Conservation (phyloP, 108 stramenopile species). For the Craspedostauros australis region DNA sequence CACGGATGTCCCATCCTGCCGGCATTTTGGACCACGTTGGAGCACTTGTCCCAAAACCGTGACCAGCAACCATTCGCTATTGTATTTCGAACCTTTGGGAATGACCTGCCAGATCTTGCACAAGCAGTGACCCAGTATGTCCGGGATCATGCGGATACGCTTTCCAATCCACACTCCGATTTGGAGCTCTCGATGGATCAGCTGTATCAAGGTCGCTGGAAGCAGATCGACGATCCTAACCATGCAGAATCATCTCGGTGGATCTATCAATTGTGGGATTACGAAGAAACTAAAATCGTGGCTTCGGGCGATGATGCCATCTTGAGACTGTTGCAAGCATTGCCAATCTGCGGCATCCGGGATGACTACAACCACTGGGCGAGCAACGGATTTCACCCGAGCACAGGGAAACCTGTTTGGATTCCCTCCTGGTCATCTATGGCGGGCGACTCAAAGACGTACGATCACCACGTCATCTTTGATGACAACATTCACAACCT, state of each 20-base stretch:
- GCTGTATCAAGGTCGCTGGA: slow-evolving; percentile 51
- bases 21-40: slow-evolving; percentile 67
- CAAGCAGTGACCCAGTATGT: slow-evolving; percentile 54
- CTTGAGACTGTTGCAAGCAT: slow-evolving; percentile 36
- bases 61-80: slow-evolving; percentile 30
- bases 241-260: neutral
- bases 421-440: slow-evolving; percentile 10
- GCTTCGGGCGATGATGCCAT: slow-evolving; percentile 65
- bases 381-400: slow-evolving; percentile 45
- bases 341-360: slow-evolving; percentile 61
- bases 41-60: slow-evolving; percentile 14
- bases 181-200: slow-evolving; percentile 33
- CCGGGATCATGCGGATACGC: slow-evolving; percentile 64
- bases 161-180: slow-evolving; percentile 37
- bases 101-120: slow-evolving; percentile 61
- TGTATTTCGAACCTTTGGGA: slow-evolving; percentile 81
- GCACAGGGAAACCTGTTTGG: slow-evolving; percentile 87
- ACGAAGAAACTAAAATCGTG: slow-evolving; percentile 17
- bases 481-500: slow-evolving; percentile 88
- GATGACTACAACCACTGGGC: slow-evolving; percentile 78
- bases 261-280: slow-evolving; percentile 29
- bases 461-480: slow-evolving; percentile 74
- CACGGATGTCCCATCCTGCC: slow-evolving; percentile 43
- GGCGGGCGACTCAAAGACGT: neutral
- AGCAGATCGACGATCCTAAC: neutral